Percentiles rank a stretch among this genome's conserved stretches.
These are phyloP conservation scores for Lecanosticta acicola DNA, from an alignment of 2,329 filamentous ascomycete genomes.

Conservation along the genomic window DNA sequence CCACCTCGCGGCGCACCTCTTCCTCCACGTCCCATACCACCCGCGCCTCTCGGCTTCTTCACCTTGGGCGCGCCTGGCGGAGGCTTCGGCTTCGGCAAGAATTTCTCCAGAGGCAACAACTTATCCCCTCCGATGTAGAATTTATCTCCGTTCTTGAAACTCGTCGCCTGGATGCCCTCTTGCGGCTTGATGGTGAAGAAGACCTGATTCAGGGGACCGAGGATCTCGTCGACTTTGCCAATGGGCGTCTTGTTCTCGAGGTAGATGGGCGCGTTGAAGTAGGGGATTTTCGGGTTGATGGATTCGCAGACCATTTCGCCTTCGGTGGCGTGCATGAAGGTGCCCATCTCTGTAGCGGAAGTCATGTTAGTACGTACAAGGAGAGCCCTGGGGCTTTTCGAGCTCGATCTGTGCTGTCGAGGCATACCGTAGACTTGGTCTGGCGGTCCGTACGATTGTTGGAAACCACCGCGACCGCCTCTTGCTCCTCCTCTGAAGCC, in stretches of 20 bases:
- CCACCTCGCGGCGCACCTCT: constrained; percentile 30
- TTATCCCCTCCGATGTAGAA: constrained; percentile 89
- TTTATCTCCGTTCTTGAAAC: constrained; percentile 94
- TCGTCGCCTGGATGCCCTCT: constrained; percentile 89
- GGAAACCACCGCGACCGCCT: constrained; percentile 33
- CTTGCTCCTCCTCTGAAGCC: constrained; percentile 26
- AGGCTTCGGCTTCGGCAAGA: constrained; percentile 88
- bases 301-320: constrained; percentile 97
- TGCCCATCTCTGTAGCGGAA: constrained; percentile 69
- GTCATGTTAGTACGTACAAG: not conserved
- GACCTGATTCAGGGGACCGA: constrained; percentile 95
- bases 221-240: constrained; percentile 96
- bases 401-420: too few relatives aligned
- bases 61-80: constrained; percentile 59
- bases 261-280: constrained; percentile 98
- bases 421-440: constrained; percentile 40
- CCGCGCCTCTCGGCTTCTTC: constrained; percentile 61
- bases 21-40: constrained; percentile 35
- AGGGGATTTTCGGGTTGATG: constrained; percentile 90
- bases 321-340: constrained; percentile 89
- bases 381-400: too few relatives aligned
- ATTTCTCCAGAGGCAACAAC: constrained; percentile 88
- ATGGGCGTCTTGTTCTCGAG: constrained; percentile 90
- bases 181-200: constrained; percentile 98
- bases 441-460: constrained; percentile 39